Evolutionary conservation across 1,139 yeast genomes (phyloP), one percentile per base, ranked within the genome.

Genomic region (Saccharomyces hybrid): DNA sequence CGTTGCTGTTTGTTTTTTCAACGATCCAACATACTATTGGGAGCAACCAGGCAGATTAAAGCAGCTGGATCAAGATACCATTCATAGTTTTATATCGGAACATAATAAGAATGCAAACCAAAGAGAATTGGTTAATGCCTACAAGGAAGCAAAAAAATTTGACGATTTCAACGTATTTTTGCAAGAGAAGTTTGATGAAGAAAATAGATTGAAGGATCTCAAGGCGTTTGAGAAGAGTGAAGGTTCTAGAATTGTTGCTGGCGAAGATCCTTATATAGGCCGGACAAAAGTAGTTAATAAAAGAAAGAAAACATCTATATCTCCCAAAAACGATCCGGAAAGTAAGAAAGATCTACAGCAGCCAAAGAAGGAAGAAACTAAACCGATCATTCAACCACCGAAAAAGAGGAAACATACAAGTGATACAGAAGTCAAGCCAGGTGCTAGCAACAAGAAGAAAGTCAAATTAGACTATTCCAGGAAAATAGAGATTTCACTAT

Each of bases 21-120:
- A 66, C 53, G 75, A 72, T 56, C 64, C 67, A 1, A 67, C 72
- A 2, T 72, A 64, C 53, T 68, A 64, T 55, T 71, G 75, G 74
- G 70, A 65, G 27, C 60, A 60, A 46, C 68, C 70, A 7, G 61
- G 62, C 14, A 62, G 61, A 51, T 50, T 71, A 28, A 62, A 55
- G 42, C 58, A 60, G 16, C 59, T 71, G 49, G 55, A 56, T 1
- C 29, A 55, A 8, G 52, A 54, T 3, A 53, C 50, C 6, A 62
- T 67, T 5, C 55, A 58, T 2, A 54, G 57, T 21, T 64, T 61
- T 54, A 54, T 66, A 24, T 57, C 54, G 24, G 57, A 58, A 3
- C 58, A 58, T 34, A 47, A 50, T 6, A 57, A 57, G 42, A 55
- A 55, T 29, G 47, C 50, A 9, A 55, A 55, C n/a, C 63, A 60